These are phyloP conservation scores for Euclidium syriacum DNA, from an alignment of 345 rosid genomes.

Conservation along the genomic window DNA sequence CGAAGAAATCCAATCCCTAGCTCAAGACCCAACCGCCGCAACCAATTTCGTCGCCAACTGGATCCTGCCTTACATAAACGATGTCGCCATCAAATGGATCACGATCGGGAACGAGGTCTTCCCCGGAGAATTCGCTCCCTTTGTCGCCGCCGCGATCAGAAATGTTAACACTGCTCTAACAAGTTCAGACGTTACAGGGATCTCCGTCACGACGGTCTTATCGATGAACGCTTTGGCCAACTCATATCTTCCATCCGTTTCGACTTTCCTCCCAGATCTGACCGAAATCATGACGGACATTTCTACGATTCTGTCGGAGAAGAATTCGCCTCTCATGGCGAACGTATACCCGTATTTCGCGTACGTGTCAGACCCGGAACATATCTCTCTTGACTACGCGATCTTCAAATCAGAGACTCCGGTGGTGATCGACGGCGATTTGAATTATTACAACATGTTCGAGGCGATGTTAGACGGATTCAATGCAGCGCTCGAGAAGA, in stretches of 20 bases:
- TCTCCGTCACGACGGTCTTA: constrained; percentile 30
- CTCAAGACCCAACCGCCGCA: constrained; percentile 21
- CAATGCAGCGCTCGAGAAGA: constrained; percentile 24
- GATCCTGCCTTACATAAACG: constrained; percentile 22
- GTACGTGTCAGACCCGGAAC: constrained; percentile 22
- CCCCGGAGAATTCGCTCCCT: constrained; percentile 15
- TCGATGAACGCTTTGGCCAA: background rate
- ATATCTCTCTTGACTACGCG: constrained; percentile 31
- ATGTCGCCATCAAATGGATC: constrained; percentile 24
- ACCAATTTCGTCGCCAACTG: constrained; percentile 5
- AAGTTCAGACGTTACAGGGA: background rate
- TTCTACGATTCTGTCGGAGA: background rate
- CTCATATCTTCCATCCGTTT: constrained; percentile 36
- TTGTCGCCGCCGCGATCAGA: constrained; percentile 24
- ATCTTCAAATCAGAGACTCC: constrained; percentile 8
- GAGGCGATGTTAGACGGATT: constrained; percentile 35
- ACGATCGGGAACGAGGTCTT: constrained; percentile 37
- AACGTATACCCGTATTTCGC: constrained; percentile 46
- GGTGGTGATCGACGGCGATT: constrained; percentile 18
- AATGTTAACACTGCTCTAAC: constrained; percentile 21
- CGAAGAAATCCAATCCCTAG: constrained; percentile 24
- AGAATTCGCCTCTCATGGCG: constrained; percentile 30
- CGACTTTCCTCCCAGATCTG: constrained; percentile 16
- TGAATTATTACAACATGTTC: constrained; percentile 30
- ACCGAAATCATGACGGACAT: constrained; percentile 14